Percentiles rank a stretch among this genome's conserved stretches.
Evolutionary conservation across 2,329 filamentous ascomycete species (phyloP).

Genomic region (Phialophora chinensis): DNA sequence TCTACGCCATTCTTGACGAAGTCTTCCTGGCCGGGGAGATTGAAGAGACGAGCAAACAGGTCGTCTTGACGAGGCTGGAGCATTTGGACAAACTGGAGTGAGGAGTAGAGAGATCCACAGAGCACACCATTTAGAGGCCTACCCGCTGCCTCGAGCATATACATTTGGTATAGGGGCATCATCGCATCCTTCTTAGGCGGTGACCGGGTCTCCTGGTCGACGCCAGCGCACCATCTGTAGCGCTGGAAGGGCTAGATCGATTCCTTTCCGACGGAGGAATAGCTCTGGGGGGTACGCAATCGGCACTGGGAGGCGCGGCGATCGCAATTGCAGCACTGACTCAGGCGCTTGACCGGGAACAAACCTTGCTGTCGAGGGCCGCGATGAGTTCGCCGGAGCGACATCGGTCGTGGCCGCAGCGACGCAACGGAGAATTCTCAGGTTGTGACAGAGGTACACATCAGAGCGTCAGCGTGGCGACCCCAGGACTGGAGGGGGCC

Average conservation of each 20-base stretch:
- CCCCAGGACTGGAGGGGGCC: background rate
- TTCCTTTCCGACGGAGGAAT: background rate
- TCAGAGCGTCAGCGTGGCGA: background rate
- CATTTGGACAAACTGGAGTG: constrained; percentile 96
- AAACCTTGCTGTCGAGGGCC: background rate
- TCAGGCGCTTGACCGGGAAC: background rate
- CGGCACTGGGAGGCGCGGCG: background rate
- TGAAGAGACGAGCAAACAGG: constrained; percentile 98
- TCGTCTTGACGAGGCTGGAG: constrained; percentile 89
- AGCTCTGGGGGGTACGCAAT: background rate
- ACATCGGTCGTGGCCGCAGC: background rate
- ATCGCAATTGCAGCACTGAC: background rate
- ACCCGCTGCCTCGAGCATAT: background rate
- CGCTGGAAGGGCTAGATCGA: background rate
- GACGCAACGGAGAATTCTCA: background rate
- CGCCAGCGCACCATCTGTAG: background rate
- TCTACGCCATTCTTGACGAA: constrained; percentile 98
- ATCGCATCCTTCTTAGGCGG: background rate
- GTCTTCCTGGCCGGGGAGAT: constrained; percentile 98
- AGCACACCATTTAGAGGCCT: background rate
- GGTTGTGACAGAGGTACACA: too few relatives aligned
- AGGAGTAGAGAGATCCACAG: constrained; percentile 31
- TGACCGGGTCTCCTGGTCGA: background rate
- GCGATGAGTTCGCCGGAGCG: background rate
- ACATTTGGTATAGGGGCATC: background rate